These are phyloP conservation scores for Lentinula edodes DNA, from an alignment of 768 basidiomycete genomes.

Conservation along the genomic window DNA sequence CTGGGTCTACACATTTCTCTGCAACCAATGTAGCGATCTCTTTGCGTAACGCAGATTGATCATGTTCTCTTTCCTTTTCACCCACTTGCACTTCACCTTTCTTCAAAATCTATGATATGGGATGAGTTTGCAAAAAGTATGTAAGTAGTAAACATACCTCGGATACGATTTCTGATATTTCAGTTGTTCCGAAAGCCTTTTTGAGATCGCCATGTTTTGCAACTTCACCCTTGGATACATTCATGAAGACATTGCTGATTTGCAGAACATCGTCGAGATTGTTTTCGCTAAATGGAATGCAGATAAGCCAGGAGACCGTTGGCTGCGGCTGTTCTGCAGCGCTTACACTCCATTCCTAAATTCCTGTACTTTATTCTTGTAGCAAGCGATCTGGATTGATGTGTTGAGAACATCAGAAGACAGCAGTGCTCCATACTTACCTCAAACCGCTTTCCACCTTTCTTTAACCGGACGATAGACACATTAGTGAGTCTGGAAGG, in stretches of 20 bases:
- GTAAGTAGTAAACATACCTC: constrained; percentile 48
- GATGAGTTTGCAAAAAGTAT: not conserved
- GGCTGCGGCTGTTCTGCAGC: not conserved
- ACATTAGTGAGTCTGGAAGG: constrained; percentile 86
- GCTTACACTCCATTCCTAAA: constrained; percentile 88
- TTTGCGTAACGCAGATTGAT: constrained; percentile 70
- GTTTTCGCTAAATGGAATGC: constrained; percentile 57
- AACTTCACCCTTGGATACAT: constrained; percentile 94
- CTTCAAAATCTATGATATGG: constrained; percentile 65
- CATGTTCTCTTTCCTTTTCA: constrained; percentile 94
- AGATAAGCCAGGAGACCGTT: not conserved
- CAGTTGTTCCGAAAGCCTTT: constrained; percentile 83
- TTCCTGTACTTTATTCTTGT: constrained; percentile 99
- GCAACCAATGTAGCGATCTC: constrained; percentile 95
- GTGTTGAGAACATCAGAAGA: not conserved
- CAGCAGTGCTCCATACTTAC: constrained; percentile 33
- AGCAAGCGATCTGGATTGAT: constrained; percentile 74
- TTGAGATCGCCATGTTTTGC: constrained; percentile 86
- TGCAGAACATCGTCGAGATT: constrained; percentile 94
- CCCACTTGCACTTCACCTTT: constrained; percentile 97
- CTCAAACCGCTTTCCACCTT: constrained; percentile 96
- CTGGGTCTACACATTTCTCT: constrained; percentile 93
- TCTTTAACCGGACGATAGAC: constrained; percentile 91
- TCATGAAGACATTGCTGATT: constrained; percentile 91
- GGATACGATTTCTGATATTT: constrained; percentile 66